A percentile compares a stretch with the other conserved stretches of the same genome.
Conservation (phyloP, 2,329 filamentous ascomycete species). For the Microdochium trichocladiopsis region DNA sequence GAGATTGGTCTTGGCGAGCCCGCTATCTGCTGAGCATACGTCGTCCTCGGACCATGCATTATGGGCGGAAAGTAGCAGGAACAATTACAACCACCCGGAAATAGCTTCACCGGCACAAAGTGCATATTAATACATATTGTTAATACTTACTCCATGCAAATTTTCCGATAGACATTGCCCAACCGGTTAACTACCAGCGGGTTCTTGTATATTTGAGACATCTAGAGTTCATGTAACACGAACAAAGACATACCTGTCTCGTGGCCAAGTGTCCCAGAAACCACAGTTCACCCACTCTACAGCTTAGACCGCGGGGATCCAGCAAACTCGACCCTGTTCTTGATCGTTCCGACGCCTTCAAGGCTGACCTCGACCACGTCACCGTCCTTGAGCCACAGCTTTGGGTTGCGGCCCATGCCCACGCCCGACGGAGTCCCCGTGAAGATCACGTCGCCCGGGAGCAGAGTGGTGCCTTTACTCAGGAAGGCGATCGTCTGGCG, state of each 20-base stretch:
- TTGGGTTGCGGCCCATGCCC: slow-evolving; percentile 61
- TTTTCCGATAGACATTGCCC: no score
- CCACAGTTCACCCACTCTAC: neutral
- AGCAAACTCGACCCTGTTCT: slow-evolving; percentile 35
- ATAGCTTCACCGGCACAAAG: no score
- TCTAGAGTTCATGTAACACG: no score
- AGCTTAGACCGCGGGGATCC: neutral
- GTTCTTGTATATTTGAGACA: no score
- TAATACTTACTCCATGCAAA: neutral
- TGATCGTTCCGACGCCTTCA: slow-evolving; percentile 57
- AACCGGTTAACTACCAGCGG: no score
- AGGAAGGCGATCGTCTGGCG: slow-evolving; percentile 52
- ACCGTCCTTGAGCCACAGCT: slow-evolving; percentile 62
- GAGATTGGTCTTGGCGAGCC: slow-evolving; percentile 12
- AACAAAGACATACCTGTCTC: no score
- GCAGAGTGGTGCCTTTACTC: slow-evolving; percentile 53
- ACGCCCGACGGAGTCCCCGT: slow-evolving; percentile 66
- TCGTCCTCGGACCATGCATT: no score
- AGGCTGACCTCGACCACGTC: slow-evolving; percentile 64
- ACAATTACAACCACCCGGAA: no score
- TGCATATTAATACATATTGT: neutral
- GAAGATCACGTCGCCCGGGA: slow-evolving; percentile 60
- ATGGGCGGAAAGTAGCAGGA: no score
- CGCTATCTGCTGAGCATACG: neutral
- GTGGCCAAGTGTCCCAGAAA: no score